Evolutionary conservation across 164 flowering plant species (phyloP).

Genomic region (Sedum album): DNA sequence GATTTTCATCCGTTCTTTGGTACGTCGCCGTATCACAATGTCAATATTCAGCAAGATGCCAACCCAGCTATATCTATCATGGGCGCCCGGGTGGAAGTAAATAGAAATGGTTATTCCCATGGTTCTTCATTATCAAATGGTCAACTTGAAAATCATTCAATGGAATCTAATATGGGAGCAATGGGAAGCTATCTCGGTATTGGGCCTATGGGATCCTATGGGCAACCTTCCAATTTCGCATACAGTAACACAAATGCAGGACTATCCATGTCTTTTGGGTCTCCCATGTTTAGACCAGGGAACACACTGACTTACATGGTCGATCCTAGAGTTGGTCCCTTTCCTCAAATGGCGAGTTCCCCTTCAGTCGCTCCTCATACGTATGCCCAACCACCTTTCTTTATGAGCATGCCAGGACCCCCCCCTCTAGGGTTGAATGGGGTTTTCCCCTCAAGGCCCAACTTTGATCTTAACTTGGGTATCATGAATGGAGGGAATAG

Average conservation of each 20-base stretch:
- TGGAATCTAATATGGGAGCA: constrained; percentile 26
- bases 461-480: constrained; percentile 42
- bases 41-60: background rate
- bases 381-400: constrained; percentile 28
- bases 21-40: background rate
- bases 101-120: constrained; percentile 29
- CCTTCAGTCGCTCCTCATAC: constrained; percentile 22
- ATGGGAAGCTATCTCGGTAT: constrained; percentile 29
- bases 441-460: constrained; percentile 20
- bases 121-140: constrained; percentile 39
- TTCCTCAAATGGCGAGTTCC: constrained; percentile 39
- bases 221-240: constrained; percentile 29
- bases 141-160: constrained; percentile 27
- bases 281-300: constrained; percentile 32
- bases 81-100: constrained; percentile 55
- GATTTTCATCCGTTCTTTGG: constrained; percentile 1
- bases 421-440: constrained; percentile 23
- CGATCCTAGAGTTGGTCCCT: constrained; percentile 41
- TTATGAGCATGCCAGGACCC: constrained; percentile 24
- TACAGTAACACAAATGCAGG: constrained; percentile 21
- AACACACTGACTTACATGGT: constrained; percentile 40
- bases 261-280: constrained; percentile 17
- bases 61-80: background rate
- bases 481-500: constrained; percentile 18
- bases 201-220: constrained; percentile 30